These are phyloP conservation scores for Phytophthora syringae DNA, from an alignment of 352 stramenopile genomes.

Conservation along the genomic window DNA sequence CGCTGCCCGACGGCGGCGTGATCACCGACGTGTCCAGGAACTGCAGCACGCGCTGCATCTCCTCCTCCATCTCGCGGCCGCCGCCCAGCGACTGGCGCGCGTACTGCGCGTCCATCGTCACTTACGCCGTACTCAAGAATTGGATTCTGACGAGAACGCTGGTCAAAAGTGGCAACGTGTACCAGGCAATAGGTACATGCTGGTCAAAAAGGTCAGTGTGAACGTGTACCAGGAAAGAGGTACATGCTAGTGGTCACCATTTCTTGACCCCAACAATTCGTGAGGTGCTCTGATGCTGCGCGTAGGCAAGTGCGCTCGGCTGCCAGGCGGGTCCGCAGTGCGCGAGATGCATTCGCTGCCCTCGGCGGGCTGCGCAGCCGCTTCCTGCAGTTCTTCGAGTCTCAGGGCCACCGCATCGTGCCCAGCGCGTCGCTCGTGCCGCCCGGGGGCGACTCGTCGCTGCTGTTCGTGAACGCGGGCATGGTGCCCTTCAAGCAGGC, in stretches of 20 bases:
- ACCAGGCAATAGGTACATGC: background rate
- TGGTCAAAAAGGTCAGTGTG: no score
- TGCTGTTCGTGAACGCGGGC: slow-evolving; percentile 97
- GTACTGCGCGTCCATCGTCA: slow-evolving; percentile 23
- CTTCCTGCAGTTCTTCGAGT: slow-evolving; percentile 80
- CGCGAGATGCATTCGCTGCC: slow-evolving; percentile 53
- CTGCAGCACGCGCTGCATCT: slow-evolving; percentile 75
- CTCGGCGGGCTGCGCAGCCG: slow-evolving; percentile 44
- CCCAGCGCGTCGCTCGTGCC: slow-evolving; percentile 75
- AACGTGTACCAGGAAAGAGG: background rate
- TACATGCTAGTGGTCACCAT: background rate
- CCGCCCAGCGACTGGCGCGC: slow-evolving; percentile 21
- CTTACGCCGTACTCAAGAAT: slow-evolving; percentile 8
- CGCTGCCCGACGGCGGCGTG: slow-evolving; percentile 41
- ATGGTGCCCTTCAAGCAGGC: slow-evolving; percentile 97
- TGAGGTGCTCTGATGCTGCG: slow-evolving; percentile 35
- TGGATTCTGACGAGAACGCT: slow-evolving; percentile 18
- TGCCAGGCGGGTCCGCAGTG: background rate
- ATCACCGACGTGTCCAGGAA: slow-evolving; percentile 65
- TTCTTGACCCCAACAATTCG: no score
- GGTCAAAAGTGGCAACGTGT: background rate
- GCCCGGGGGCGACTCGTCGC: slow-evolving; percentile 90
- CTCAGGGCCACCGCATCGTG: slow-evolving; percentile 62
- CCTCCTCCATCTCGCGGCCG: slow-evolving; percentile 39
- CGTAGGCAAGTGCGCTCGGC: slow-evolving; percentile 6